These are phyloP conservation scores for Fusarium sp. DNA, from an alignment of 2,329 filamentous ascomycete species.

Conservation along the genomic window DNA sequence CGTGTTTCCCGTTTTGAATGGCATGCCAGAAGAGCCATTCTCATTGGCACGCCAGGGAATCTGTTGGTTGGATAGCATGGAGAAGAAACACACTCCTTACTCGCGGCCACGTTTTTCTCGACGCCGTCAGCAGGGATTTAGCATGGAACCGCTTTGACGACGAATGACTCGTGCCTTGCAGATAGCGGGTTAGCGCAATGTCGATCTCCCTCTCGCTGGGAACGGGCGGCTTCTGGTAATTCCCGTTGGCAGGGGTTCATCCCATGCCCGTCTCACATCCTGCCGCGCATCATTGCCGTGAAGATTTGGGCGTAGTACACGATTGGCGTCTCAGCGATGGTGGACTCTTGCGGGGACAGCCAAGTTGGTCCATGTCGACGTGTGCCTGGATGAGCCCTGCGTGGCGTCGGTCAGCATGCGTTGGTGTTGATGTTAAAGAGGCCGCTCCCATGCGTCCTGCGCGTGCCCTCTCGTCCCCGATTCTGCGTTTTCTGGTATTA, in stretches of 20 bases:
- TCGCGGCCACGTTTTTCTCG: conserved; percentile 1
- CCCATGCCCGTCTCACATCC: neutral
- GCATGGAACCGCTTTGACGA: neutral
- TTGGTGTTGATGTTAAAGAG: conserved; percentile 4
- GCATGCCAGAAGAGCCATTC: neutral
- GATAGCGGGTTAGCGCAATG: neutral
- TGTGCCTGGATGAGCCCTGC: conserved; percentile 6
- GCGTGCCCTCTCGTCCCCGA: neutral
- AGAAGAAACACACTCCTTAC: neutral
- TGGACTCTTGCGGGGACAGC: neutral
- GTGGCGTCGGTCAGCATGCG: neutral
- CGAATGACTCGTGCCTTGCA: conserved; percentile 9
- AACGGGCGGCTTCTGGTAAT: neutral
- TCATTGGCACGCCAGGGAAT: neutral
- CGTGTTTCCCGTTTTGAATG: neutral
- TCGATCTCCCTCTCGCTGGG: conserved; percentile 7
- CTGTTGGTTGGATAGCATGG: neutral
- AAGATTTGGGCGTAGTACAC: neutral
- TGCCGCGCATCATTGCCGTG: neutral
- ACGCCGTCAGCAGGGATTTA: neutral
- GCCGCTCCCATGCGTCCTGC: neutral
- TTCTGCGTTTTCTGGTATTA: neutral
- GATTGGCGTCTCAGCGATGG: neutral
- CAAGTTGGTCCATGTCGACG: neutral
- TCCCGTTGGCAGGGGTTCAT: conserved; percentile 1